Evolutionary conservation across 176 grass and related monocot genomes (phyloP), one percentile per base, ranked within the genome.

Genomic region (Ananas comosus): DNA sequence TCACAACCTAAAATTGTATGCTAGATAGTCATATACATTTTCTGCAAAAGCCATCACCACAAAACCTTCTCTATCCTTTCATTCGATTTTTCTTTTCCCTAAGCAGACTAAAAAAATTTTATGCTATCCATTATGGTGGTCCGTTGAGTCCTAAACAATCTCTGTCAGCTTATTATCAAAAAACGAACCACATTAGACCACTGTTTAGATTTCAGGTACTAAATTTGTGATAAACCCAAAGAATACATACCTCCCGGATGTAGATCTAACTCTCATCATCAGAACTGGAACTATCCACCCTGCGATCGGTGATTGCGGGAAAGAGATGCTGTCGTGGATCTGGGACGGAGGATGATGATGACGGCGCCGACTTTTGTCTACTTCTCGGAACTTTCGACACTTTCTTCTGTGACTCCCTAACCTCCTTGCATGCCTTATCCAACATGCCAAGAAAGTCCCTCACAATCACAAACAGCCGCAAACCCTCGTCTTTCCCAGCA

Each of bases 401-500:
- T 79, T 90, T 84, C 70, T 84, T 93, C 51, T 52, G 65, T 63
- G 66, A 18, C 50, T 69, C 75, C 21, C 65, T 77, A 24, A 99
- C 84, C 65, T 93, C 89, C 70, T 88, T 91, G 77, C 94, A 91
- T 49, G 80, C 80, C 80, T 75, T 99, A 50, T 90, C 94, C 64
- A 91, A 72, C 79, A 99, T 90, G 54, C 68, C 54, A 18, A 99
- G 81, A 58, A 90, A 93, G 70, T 99, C 87, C 33, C 89, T 74
- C 19, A 93, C 84, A 12, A 99, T 51, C 22, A 88, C 85, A 75
- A 99, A 99, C 77, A 99, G 77, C 12, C 82, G 78, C 16, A 99
- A 69, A 6, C 89, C 87, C 75, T 99, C 94, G 1, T 93, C 94
- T 67, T 99, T 99, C 11, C 79, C 82, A 14, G 80, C 64, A 67